Evolutionary conservation across 257 asterid species (phyloP), one percentile per base, ranked within the genome.

Genomic region (Henckelia pumila): DNA sequence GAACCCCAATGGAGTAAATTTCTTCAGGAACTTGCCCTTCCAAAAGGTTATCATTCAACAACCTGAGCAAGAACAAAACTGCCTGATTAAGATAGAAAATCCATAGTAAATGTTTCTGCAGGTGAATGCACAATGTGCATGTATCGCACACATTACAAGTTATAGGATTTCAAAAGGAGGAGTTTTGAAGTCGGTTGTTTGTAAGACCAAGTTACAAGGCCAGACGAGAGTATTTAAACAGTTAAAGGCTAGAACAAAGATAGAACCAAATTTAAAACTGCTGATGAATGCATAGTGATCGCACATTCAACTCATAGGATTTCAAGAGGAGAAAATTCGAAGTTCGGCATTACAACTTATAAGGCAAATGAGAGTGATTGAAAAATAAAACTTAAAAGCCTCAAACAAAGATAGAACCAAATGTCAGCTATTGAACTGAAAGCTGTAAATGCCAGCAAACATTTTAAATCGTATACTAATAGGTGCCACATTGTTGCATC

Each of bases 21-120:
- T 85, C 91, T 81, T 83, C 91, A 0, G 98, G 96, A 35, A 94
- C 99, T 82, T 70, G 86, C 20, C 99, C 98, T 80, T 80, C 88
- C 77, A 94, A 78, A 56, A 67, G 75, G 78, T 94, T 94, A 61
- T 74, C 85, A 64, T 94, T 88, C 89, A 94, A 77, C 58, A 84
- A 50, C 81, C 95, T 87, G 81, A 64, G 24, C n/a, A 76, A 44
- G 40, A 33, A 67, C 50, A 56, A 58, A 56, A 76, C 37, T 37
- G 73, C 52, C 14, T 28, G 9, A 14, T 5, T 35, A 16, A 70
- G 28, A 68, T 35, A 10, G 58, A 40, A 71, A 37, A 44, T 37
- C 17, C n/a, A 14, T 44, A 13, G 19, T 14, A 14, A 14, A 44
- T 44, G 19, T 14, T 44, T 44, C 6, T 44, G 52, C 52, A 3